These are phyloP conservation scores for Xerocomellus intermedius DNA, from an alignment of 768 basidiomycete species.

Conservation along the genomic window DNA sequence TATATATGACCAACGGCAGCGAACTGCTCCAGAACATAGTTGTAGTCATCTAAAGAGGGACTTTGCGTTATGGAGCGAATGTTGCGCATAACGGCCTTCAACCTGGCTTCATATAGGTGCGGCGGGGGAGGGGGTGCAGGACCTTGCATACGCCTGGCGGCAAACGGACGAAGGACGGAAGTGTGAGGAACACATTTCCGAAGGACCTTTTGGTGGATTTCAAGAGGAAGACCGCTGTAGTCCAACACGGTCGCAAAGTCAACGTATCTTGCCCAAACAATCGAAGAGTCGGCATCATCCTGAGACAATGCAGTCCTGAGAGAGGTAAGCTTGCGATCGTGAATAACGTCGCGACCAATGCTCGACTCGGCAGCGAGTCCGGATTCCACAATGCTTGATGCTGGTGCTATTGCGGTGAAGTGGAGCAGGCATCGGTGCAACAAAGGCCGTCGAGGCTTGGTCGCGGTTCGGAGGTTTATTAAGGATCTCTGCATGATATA, in stretches of 20 bases:
- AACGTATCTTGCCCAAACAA: slow-evolving; percentile 66
- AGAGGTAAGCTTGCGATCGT: slow-evolving; percentile 28
- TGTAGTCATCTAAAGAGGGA: slow-evolving; percentile 61
- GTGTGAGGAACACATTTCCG: slow-evolving; percentile 59
- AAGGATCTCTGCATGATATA: slow-evolving; percentile 25
- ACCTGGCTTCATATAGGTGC: slow-evolving; percentile 64
- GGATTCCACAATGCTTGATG: slow-evolving; percentile 2
- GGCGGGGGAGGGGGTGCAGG: slow-evolving; percentile 37
- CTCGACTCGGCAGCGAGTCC: slow-evolving; percentile 2
- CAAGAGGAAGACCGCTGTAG: slow-evolving; percentile 52
- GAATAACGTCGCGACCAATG: slow-evolving; percentile 7
- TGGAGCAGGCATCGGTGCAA: slow-evolving; percentile 8
- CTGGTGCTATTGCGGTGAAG: slow-evolving; percentile 10
- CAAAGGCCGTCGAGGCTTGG: slow-evolving; percentile 6
- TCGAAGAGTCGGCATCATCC: slow-evolving; percentile 39
- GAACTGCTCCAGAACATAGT: slow-evolving; percentile 73
- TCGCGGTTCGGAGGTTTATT: slow-evolving; percentile 14
- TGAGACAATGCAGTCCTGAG: slow-evolving; percentile 32
- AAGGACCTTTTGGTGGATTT: slow-evolving; percentile 68
- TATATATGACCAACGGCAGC: slow-evolving; percentile 70
- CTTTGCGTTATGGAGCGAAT: slow-evolving; percentile 52
- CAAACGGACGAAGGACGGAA: slow-evolving; percentile 42
- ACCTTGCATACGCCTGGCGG: slow-evolving; percentile 41
- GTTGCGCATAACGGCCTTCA: slow-evolving; percentile 66
- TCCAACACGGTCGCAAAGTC: slow-evolving; percentile 52